These are phyloP conservation scores for Elsinoe ampelina DNA, from an alignment of 2,329 filamentous ascomycete genomes.

Conservation along the genomic window DNA sequence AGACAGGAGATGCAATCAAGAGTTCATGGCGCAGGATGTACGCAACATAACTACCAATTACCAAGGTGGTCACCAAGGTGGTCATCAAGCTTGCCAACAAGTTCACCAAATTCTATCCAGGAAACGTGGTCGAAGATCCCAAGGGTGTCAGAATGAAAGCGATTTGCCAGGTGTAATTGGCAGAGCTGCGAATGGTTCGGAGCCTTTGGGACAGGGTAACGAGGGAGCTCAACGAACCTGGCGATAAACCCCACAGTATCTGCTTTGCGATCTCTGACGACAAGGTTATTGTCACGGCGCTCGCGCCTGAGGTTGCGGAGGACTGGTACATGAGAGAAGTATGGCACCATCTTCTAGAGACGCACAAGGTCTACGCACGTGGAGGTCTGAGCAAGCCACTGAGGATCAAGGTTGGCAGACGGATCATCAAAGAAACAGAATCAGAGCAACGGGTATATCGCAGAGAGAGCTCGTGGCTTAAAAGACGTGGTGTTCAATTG, in stretches of 20 bases:
- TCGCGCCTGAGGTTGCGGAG: not conserved
- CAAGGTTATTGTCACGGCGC: not conserved
- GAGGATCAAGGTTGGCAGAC: not conserved
- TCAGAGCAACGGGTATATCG: too few species aligned
- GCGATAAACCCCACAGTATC: too few species aligned
- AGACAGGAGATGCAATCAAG: too few species aligned
- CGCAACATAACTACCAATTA: not conserved
- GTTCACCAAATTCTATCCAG: not conserved
- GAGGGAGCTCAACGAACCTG: too few species aligned
- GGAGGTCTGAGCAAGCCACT: not conserved
- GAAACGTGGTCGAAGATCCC: not conserved
- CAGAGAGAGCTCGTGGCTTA: too few species aligned
- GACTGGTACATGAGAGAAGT: not conserved
- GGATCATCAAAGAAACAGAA: not conserved
- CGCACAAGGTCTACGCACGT: not conserved
- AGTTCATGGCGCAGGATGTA: not conserved
- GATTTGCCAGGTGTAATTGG: not conserved
- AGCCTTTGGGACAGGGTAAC: not conserved
- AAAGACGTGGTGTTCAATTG: too few species aligned
- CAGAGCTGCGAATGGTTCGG: not conserved
- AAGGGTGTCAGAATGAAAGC: not conserved
- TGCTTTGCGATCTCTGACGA: too few species aligned
- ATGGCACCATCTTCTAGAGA: not conserved
- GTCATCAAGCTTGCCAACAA: too few species aligned
- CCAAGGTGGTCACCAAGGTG: not conserved